Base-by-base conservation (phyloP, 768 basidiomycete genomes). In the Mycena chlorophos region DNA sequence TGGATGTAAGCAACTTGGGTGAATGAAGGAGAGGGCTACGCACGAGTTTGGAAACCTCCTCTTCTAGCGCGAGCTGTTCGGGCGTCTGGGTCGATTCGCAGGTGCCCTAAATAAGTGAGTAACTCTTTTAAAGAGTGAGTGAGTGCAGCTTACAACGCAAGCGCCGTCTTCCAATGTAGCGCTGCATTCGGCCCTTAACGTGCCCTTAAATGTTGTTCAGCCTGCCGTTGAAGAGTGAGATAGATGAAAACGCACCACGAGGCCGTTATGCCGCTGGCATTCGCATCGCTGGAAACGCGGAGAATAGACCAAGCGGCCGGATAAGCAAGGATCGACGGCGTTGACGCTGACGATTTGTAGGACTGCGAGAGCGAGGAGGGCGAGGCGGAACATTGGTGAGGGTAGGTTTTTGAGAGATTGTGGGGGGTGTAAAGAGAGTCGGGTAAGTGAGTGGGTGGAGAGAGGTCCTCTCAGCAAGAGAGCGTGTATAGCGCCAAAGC, bases 251-350 rank as follows among this genome's bases (percentile, higher is more conserved):
- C 47, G 17, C 19, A 60, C 58, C 58, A 56, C 56, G 8, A 31
- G 30, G n/a, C 58, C 51, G 48, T 56, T 60, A 27, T 54, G 51
- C 3, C 58, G 54, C 27, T 42, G 47, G 14, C 58, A 60, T 40
- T 60, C 54, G 19, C 58, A 60, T 46, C 52, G 49, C 58, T 60
- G 26, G n/a, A 43, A 8, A 25, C 40, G 45, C 38, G 25, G 2
- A 37, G 19, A 20, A n/a, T 37, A 26, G 14, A 31, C 49, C 27
- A 28, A 31, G 25, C n/a, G n/a, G 39, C 19, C 27, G 46, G 46
- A 47, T 47, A 3, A 4, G 26, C 42, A 13, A 43, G 26, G 13
- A 43, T 43, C 14, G 22, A 20, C 4, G 42, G 6, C 8, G n/a
- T n/a, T n/a, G n/a, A n/a, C n/a, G n/a, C n/a, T n/a, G n/a, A n/a